These are phyloP conservation scores for Thalassiosira livingstoniorum DNA, from an alignment of 352 stramenopile species.

Conservation along the genomic window DNA sequence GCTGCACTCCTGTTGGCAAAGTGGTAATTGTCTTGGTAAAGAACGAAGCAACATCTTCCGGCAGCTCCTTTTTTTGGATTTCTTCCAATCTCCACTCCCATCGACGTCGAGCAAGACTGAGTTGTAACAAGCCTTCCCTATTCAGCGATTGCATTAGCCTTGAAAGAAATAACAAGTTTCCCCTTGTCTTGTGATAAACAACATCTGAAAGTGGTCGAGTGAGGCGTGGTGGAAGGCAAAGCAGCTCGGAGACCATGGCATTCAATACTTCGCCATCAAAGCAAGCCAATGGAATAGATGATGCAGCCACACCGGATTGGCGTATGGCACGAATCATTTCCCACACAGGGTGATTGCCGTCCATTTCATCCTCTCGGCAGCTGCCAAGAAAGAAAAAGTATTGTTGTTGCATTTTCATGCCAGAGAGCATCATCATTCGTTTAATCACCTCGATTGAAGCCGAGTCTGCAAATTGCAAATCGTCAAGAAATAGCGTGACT, in stretches of 20 bases:
- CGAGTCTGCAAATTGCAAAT: background rate
- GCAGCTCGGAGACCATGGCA: slow-evolving; percentile 10
- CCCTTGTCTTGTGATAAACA: slow-evolving; percentile 4
- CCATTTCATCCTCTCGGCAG: background rate
- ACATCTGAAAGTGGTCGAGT: background rate
- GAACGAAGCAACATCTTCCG: slow-evolving; percentile 24
- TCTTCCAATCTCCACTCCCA: too few relatives aligned
- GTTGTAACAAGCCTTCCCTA: slow-evolving; percentile 25
- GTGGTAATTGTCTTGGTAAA: background rate
- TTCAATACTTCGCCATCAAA: slow-evolving; percentile 8
- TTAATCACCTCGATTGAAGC: slow-evolving; percentile 23
- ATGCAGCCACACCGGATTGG: background rate
- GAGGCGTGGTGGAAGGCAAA: slow-evolving; percentile 4
- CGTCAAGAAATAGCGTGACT: slow-evolving; percentile 20
- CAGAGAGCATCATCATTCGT: background rate
- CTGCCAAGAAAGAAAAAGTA: slow-evolving; percentile 29
- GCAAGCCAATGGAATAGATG: background rate
- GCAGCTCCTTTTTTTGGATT: too few relatives aligned
- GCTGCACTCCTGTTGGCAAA: slow-evolving; percentile 8
- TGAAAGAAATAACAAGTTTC: slow-evolving; percentile 13
- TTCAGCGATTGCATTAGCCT: slow-evolving; percentile 16
- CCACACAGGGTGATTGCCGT: slow-evolving; percentile 4
- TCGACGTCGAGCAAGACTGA: too few relatives aligned
- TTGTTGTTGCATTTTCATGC: background rate
- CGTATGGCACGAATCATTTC: background rate